Evolutionary conservation across 148 eudicot genomes (phyloP).

Genomic region (Pouteria glomerata): DNA sequence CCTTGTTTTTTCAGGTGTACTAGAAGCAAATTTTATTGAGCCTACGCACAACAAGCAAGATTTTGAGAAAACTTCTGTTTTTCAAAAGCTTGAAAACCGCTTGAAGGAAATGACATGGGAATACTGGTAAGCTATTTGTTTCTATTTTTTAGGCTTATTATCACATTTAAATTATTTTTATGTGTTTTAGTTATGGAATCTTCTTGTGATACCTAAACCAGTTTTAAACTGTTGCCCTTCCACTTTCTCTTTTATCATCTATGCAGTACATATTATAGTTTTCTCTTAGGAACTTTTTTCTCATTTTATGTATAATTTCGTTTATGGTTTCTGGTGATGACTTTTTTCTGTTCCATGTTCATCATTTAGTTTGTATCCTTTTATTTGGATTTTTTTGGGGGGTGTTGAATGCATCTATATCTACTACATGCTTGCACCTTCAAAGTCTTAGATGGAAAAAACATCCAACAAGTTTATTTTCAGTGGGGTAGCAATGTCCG

Average conservation of each 20-base stretch:
- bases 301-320: background rate
- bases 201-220: slow-evolving; percentile 1
- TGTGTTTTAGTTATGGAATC: background rate
- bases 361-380: too few relatives aligned
- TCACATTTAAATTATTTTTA: background rate
- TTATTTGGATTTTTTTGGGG: too few relatives aligned
- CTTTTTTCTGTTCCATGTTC: background rate
- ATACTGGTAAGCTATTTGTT: slow-evolving; percentile 82
- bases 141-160: background rate
- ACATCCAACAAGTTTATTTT: background rate
- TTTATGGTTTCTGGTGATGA: background rate
- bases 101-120: slow-evolving; percentile 85
- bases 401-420: background rate
- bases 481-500: background rate
- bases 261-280: background rate
- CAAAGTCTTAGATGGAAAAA: background rate
- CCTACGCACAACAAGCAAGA: slow-evolving; percentile 92
- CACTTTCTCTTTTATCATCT: background rate
- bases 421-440: background rate
- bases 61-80: slow-evolving; percentile 81
- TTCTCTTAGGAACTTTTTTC: background rate
- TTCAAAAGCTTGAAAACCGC: slow-evolving; percentile 74
- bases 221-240: background rate
- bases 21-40: slow-evolving; percentile 81
- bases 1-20: slow-evolving; percentile 38